Percentiles rank a stretch among this genome's conserved stretches.
Conservation (phyloP, 2,329 filamentous ascomycete genomes). For the Phyllosticta ampelicida region DNA sequence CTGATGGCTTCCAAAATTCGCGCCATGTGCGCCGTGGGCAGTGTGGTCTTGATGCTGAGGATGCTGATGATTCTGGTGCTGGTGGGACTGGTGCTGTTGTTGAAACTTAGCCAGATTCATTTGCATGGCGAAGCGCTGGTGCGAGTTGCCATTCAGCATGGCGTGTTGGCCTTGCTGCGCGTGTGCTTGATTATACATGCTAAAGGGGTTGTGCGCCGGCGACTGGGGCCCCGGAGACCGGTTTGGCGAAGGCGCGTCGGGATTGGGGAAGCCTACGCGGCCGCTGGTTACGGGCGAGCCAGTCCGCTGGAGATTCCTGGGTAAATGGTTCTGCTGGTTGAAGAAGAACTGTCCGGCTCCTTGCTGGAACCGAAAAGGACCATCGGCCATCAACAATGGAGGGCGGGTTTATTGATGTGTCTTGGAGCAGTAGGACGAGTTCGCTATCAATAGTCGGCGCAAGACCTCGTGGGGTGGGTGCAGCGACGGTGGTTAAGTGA, state of each 20-base stretch:
- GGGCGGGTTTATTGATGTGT: slow-evolving; percentile 9
- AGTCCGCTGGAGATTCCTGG: slow-evolving; percentile 35
- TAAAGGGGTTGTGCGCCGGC: slow-evolving; percentile 34
- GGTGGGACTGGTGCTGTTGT: slow-evolving; percentile 45
- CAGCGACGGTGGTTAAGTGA: slow-evolving; percentile 25
- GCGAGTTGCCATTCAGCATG: slow-evolving; percentile 63
- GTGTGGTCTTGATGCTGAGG: slow-evolving; percentile 50
- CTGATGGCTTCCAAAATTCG: slow-evolving; percentile 45
- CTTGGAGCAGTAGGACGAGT: slow-evolving; percentile 1
- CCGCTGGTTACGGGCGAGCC: slow-evolving; percentile 35
- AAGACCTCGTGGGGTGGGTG: slow-evolving; percentile 15
- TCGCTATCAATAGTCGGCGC: slow-evolving; percentile 9
- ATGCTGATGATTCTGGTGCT: slow-evolving; percentile 44
- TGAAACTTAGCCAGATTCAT: slow-evolving; percentile 61
- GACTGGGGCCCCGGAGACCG: slow-evolving; percentile 45
- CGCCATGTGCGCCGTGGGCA: slow-evolving; percentile 39
- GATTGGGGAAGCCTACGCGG: slow-evolving; percentile 32
- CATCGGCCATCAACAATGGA: slow-evolving; percentile 56
- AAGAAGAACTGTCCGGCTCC: slow-evolving; percentile 51
- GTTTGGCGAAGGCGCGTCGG: slow-evolving; percentile 47
- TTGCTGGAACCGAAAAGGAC: slow-evolving; percentile 51
- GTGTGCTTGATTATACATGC: slow-evolving; percentile 62
- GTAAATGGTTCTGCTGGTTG: slow-evolving; percentile 36
- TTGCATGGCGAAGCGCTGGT: slow-evolving; percentile 42
- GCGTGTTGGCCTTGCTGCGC: slow-evolving; percentile 61